Conservation (phyloP, 208 protist species). For the Trypanosoma lewisi region DNA sequence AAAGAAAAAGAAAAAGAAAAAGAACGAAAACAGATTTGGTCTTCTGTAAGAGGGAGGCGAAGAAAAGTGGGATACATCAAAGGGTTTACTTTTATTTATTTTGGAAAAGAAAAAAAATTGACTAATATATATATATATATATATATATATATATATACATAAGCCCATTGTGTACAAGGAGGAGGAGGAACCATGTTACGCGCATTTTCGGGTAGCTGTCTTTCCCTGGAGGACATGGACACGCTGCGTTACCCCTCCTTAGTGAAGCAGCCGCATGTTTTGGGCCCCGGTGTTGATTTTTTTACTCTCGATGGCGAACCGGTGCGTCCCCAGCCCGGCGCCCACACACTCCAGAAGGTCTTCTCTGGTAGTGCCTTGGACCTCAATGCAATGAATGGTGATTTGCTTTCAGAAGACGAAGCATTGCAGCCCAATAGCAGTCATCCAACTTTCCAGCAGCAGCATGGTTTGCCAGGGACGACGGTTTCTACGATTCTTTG, state of each 20-base stretch:
- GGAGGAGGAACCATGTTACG: slow-evolving; percentile 53
- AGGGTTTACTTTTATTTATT: too few species aligned
- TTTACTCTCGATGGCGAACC: slow-evolving; percentile 86
- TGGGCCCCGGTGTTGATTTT: slow-evolving; percentile 84
- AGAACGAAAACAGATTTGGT: background rate
- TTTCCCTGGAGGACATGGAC: slow-evolving; percentile 90
- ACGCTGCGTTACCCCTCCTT: slow-evolving; percentile 65
- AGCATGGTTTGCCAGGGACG: slow-evolving; percentile 27
- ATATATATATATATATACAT: slow-evolving; percentile 1
- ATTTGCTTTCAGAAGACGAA: slow-evolving; percentile 70
- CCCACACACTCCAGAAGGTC: slow-evolving; percentile 82
- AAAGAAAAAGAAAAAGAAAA: slow-evolving; percentile 1
- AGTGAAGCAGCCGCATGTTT: slow-evolving; percentile 71
- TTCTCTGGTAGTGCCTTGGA: slow-evolving; percentile 89
- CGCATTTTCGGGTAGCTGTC: slow-evolving; percentile 86
- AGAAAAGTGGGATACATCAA: too few species aligned
- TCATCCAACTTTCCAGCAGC: slow-evolving; percentile 15
- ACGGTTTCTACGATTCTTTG: slow-evolving; percentile 74
- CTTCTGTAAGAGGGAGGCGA: background rate
- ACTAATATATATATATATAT: background rate
- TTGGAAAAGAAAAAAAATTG: background rate
- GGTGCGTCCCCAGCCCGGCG: slow-evolving; percentile 73
- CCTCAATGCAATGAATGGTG: slow-evolving; percentile 76
- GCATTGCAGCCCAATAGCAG: background rate
- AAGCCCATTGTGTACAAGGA: background rate